Base-by-base conservation (phyloP, 1,284 basidiomycete genomes). In the Inonotus obliquus region DNA sequence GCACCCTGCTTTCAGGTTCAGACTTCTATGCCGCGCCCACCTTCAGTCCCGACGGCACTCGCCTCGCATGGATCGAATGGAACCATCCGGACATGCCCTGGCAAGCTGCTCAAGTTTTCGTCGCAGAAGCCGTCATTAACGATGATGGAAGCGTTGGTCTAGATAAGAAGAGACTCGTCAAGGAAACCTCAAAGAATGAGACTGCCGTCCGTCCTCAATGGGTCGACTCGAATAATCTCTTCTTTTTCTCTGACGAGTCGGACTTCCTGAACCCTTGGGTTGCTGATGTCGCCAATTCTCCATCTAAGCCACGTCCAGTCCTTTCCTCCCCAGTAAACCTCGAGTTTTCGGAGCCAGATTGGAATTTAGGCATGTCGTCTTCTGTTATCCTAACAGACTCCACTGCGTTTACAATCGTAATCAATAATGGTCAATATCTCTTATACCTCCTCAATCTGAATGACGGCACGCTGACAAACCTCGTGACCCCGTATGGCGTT, bases 41-140 rank as follows among this genome's bases (percentile, higher is more conserved):
- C 27, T 88, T 91, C 72, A 88, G 86, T 25, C 82, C 87, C 0
- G 82, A 89, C 66, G 91, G 89, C 0, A 76, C 73, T 23, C 79
- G 79, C 48, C 67, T 93, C 19, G 82, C 81, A 2, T 94, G 87
- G 86, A 76, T 86, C 54, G 79, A 87, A 63, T 93, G 90, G 91
- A 76, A 73, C 64, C 85, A 87, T 65, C 91, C 91, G 0, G 84
- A 90, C 68, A 92, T 93, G 91, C 89, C 91, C 21, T 93, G 89
- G 86, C 85, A 91, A 67, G 86, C 84, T 19, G 79, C 82, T 0
- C 76, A 86, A 67, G 74, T 92, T 41, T 76, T 80, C 66, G 71
- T 88, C 25, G 86, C 81, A 0, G 74, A 80, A 25, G 68, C 81
- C 38, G 68, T 81, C 38, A 47, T 68, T 4, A 19, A 14, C 23